These are phyloP conservation scores for Penicillium sclerotiorum DNA, from an alignment of 2,329 filamentous ascomycete species.

Conservation along the genomic window DNA sequence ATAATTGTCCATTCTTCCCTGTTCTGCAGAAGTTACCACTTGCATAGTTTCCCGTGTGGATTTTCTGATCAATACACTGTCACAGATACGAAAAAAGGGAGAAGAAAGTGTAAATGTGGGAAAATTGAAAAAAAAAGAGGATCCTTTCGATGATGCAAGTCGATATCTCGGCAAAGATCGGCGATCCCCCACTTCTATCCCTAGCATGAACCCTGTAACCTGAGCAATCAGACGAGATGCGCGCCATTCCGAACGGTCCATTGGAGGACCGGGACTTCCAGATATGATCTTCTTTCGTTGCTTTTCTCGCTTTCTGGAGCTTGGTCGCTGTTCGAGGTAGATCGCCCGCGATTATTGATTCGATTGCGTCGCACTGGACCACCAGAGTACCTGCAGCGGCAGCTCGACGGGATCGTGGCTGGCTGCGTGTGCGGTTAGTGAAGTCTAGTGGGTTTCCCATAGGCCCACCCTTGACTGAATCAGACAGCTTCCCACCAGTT, in stretches of 20 bases:
- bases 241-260: background rate
- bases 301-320: background rate
- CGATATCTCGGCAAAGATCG: no score
- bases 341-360: slow-evolving; percentile 19
- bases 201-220: slow-evolving; percentile 6
- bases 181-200: background rate
- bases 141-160: no score
- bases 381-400: slow-evolving; percentile 26
- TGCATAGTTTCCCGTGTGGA: background rate
- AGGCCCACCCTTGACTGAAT: background rate
- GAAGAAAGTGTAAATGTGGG: background rate
- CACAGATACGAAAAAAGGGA: background rate
- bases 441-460: background rate
- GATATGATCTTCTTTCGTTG: background rate
- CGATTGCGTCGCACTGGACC: background rate
- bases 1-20: slow-evolving; percentile 23
- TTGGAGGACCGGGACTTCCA: background rate
- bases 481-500: no score
- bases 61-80: slow-evolving; percentile 13
- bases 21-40: slow-evolving; percentile 7
- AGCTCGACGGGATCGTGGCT: slow-evolving; percentile 17
- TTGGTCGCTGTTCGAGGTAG: background rate
- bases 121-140: background rate
- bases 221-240: slow-evolving; percentile 20
- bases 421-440: slow-evolving; percentile 15